Base-by-base conservation (phyloP, 768 basidiomycete genomes). In the Xerocomellus intermedius region DNA sequence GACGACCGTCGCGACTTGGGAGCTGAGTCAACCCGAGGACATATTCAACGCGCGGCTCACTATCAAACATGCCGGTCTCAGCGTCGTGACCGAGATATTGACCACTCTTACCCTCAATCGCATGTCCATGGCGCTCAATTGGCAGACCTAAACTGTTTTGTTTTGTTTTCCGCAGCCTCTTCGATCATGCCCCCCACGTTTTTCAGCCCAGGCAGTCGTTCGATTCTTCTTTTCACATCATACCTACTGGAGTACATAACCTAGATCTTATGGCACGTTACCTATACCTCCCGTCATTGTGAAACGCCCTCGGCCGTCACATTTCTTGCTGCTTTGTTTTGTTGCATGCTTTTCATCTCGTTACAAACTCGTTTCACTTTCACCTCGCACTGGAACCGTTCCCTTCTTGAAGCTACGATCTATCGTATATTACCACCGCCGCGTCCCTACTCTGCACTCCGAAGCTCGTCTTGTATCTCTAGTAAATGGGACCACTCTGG, bases 401-500 rank as follows among this genome's bases (percentile, higher is more conserved):
- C 32, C 42, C 39, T 32, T 37, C 22, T 41, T 14, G 36, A 59
- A 26, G 14, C 33, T 50, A 26, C 45, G 36, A 59, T 51, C 48
- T 53, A 48, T 22, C 26, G 16, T 59, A 54, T 58, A 56, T 61
- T 65, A 65, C 63, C 35, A 53, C 65, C 65, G 52, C 26, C 44
- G 17, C n/a, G 28, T 22, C n/a, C 13, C 33, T 54, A 55, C 37
- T 51, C 59, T 33, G 63, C 63, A 39, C 39, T 65, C 45, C 59
- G 54, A 42, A 69, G 53, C 48, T 65, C 69, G 14, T 62, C 58
- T 47, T 84, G 75, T 62, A 94, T 69, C 56, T 78, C 82, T 63
- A 77, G 76, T 65, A 98, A 74, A 57, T 77, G 75, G 26, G 75
- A 68, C 87, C 90, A 98, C 74, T 93, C 94, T 5, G 85, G 80